Base-by-base conservation (phyloP, 176 grass and related monocot species). In the Puya raimondii region DNA sequence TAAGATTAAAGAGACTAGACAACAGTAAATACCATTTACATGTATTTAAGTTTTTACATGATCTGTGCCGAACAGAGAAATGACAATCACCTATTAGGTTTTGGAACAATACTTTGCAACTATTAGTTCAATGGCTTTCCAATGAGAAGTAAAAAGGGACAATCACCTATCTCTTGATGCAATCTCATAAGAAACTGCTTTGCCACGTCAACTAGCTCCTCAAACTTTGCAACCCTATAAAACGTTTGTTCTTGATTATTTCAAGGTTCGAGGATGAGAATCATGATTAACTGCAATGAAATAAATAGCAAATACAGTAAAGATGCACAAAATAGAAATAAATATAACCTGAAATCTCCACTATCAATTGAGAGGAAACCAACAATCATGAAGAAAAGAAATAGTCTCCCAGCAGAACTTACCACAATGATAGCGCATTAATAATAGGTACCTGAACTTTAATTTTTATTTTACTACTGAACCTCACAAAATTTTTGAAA, bases 161-260 rank as follows among this genome's bases (percentile, higher is more conserved):
- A 23, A 63, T 72, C 69, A 95, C 91, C 91, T 27, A 90, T 68
- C 61, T 77, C 75, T 64, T 51, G 48, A 22, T 70, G 61, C 47
- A 90, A 95, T 69, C 53, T 77, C 15, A 42, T 51, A 58, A 90
- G 84, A 79, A 87, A 80, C 66, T 29, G 82, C 15, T 78, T 80
- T 76, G 81, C 86, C 2, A 65, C 47, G 63, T 82, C 86, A 48
- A 74, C 86, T 42, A 87, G 83, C 49, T 94, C 83, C 66, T 89
- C 91, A 64, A 82, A 52, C 16, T 53, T 66, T 64, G 91, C 42
- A 51, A 83, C 58, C 50, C 91, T 95, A 66, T 22, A 70, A 58
- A 59, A 20, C 0, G 10, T 59, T 4, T 4, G 16, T 9, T 20
- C 53, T 18, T 17, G 20, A 59, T 20, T 59, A 15, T 59, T 59